These are phyloP conservation scores for Porogramme epimiltina DNA, from an alignment of 1,284 basidiomycete genomes.

Conservation along the genomic window DNA sequence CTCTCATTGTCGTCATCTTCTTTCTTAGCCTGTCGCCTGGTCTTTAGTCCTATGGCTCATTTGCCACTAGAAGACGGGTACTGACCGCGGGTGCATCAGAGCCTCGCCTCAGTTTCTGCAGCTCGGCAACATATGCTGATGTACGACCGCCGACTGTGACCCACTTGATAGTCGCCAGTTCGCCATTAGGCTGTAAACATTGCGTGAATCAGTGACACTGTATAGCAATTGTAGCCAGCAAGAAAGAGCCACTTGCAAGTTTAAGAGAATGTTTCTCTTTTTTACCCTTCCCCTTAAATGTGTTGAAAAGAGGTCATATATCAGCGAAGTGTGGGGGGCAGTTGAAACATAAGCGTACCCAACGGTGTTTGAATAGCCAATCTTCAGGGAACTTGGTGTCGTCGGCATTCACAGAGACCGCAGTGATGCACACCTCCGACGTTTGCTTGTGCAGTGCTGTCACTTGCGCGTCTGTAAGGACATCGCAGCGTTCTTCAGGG, in stretches of 20 bases:
- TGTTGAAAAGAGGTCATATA: not conserved
- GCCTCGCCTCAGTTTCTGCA: conserved; percentile 49
- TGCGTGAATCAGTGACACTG: not conserved
- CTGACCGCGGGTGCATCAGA: not conserved
- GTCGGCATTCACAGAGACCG: conserved; percentile 77
- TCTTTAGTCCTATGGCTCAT: too few relatives aligned
- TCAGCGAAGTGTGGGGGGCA: conserved; percentile 7
- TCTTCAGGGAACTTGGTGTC: conserved; percentile 66
- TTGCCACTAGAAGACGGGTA: too few relatives aligned
- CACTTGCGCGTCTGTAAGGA: conserved; percentile 55
- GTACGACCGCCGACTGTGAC: conserved; percentile 83
- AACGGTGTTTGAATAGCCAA: conserved; percentile 75
- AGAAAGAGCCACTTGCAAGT: conserved; percentile 44
- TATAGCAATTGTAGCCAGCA: not conserved
- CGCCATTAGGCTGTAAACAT: conserved; percentile 60
- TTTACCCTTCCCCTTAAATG: conserved; percentile 38
- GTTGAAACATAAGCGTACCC: conserved; percentile 42
- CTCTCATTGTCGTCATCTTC: conserved; percentile 25
- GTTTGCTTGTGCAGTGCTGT: conserved; percentile 58
- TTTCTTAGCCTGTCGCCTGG: conserved; percentile 4
- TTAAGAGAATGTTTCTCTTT: conserved; percentile 52
- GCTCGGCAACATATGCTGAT: conserved; percentile 70
- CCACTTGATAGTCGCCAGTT: conserved; percentile 74
- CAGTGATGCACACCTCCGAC: conserved; percentile 58
- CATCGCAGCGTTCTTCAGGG: conserved; percentile 70